Conservation (phyloP, 2,329 filamentous ascomycete species). For the Penicillium sp. region DNA sequence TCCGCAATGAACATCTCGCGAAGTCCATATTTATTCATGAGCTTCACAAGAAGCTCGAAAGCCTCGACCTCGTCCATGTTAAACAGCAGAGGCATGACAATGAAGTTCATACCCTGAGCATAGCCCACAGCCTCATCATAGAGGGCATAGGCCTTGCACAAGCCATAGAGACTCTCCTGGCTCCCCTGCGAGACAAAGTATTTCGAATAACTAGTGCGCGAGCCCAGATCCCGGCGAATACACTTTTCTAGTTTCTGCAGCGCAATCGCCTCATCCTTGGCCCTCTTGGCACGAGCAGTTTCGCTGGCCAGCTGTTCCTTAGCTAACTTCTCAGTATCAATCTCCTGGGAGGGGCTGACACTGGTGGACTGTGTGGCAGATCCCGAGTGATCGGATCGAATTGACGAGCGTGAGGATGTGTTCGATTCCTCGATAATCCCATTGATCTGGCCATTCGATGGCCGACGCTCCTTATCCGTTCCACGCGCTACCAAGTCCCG, state of each 20-base stretch:
- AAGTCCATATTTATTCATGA: slow-evolving; percentile 96
- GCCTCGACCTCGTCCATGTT: slow-evolving; percentile 99
- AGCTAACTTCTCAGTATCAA: slow-evolving; percentile 61
- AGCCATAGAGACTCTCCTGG: slow-evolving; percentile 89
- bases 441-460: slow-evolving; percentile 51
- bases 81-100: slow-evolving; percentile 94
- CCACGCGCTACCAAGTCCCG: slow-evolving; percentile 75
- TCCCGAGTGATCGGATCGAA: slow-evolving; percentile 74
- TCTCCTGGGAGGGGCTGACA: slow-evolving; percentile 59
- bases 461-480: slow-evolving; percentile 67
- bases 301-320: slow-evolving; percentile 65
- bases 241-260: slow-evolving; percentile 84
- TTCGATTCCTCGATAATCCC: slow-evolving; percentile 65
- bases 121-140: slow-evolving; percentile 95
- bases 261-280: slow-evolving; percentile 72
- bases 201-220: slow-evolving; percentile 94
- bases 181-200: slow-evolving; percentile 87
- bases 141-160: slow-evolving; percentile 96
- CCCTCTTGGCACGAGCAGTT: slow-evolving; percentile 72
- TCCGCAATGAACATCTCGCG: slow-evolving; percentile 92
- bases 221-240: slow-evolving; percentile 87
- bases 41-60: slow-evolving; percentile 84
- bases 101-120: slow-evolving; percentile 98
- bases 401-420: slow-evolving; percentile 78
- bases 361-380: slow-evolving; percentile 58